These are phyloP conservation scores for Claviceps sorghi DNA, from an alignment of 2,329 filamentous ascomycete species.

Conservation along the genomic window DNA sequence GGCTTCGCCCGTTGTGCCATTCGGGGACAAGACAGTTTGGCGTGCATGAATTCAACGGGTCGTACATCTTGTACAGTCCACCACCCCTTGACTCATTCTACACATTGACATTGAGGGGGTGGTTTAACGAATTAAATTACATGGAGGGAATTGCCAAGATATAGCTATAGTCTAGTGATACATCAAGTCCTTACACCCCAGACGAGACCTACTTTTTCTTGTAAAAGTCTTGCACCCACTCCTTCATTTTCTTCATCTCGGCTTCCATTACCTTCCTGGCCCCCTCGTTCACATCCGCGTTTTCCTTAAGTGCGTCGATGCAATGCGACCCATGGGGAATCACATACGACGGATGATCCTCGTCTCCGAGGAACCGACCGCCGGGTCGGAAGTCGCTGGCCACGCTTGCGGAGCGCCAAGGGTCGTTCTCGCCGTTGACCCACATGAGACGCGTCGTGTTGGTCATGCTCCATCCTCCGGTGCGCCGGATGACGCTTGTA, in stretches of 20 bases:
- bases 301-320: conserved; percentile 33
- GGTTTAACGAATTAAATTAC: too few species aligned
- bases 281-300: conserved; percentile 27
- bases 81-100: too few species aligned
- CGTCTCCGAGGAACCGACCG: conserved; percentile 34
- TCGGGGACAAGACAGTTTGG: too few species aligned
- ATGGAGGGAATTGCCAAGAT: too few species aligned
- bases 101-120: too few species aligned
- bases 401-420: conserved; percentile 41
- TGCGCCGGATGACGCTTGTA: conserved; percentile 34
- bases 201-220: neutral
- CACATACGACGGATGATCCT: conserved; percentile 33
- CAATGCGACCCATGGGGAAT: conserved; percentile 42
- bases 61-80: too few species aligned
- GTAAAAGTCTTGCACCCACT: conserved; percentile 39
- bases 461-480: conserved; percentile 39
- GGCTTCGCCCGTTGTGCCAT: too few species aligned
- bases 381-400: conserved; percentile 37
- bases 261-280: conserved; percentile 16
- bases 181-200: too few species aligned
- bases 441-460: conserved; percentile 40
- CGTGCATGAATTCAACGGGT: too few species aligned
- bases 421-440: conserved; percentile 44
- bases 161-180: too few species aligned
- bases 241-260: conserved; percentile 33